phyloP scores from a whole-genome alignment of 306 rosid genomes.

The Sesbania bispinosa region DNA sequence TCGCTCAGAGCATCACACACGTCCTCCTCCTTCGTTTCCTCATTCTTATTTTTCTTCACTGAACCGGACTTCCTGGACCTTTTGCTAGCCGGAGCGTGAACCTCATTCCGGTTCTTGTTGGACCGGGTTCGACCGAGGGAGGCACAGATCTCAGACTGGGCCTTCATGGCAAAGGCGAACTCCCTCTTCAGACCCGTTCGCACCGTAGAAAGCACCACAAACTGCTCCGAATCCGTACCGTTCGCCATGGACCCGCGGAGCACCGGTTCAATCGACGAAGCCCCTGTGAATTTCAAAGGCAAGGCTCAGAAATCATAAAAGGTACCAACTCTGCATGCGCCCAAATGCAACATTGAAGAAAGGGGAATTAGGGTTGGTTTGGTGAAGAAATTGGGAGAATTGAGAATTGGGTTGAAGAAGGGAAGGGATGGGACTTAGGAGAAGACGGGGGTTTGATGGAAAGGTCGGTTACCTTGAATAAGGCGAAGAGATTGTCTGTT shows the following conservation, averaged over 20 bases:
- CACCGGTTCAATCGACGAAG: background rate
- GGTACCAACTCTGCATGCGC: background rate
- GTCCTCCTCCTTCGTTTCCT: background rate
- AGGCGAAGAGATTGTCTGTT: background rate
- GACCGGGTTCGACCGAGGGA: conserved; percentile 59
- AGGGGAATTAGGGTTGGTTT: too few species aligned
- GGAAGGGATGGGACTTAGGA: background rate
- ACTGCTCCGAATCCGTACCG: conserved; percentile 45
- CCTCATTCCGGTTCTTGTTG: conserved; percentile 27
- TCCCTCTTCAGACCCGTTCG: conserved; percentile 57
- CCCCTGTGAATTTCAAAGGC: background rate
- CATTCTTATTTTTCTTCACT: too few species aligned
- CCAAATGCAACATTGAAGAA: too few species aligned
- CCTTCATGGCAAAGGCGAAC: conserved; percentile 62
- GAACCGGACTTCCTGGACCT: conserved; percentile 26
- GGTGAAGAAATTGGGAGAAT: background rate
- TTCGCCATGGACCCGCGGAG: conserved; percentile 42
- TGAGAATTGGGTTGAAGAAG: background rate
- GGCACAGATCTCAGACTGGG: conserved; percentile 47
- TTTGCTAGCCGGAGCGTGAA: conserved; percentile 8
- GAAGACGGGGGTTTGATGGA: background rate
- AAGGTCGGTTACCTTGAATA: conserved; percentile 3
- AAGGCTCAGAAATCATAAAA: background rate
- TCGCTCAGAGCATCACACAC: background rate
- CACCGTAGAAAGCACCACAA: conserved; percentile 35